These are phyloP conservation scores for Crithidia sp. DNA, from an alignment of 208 protist genomes.

Conservation along the genomic window DNA sequence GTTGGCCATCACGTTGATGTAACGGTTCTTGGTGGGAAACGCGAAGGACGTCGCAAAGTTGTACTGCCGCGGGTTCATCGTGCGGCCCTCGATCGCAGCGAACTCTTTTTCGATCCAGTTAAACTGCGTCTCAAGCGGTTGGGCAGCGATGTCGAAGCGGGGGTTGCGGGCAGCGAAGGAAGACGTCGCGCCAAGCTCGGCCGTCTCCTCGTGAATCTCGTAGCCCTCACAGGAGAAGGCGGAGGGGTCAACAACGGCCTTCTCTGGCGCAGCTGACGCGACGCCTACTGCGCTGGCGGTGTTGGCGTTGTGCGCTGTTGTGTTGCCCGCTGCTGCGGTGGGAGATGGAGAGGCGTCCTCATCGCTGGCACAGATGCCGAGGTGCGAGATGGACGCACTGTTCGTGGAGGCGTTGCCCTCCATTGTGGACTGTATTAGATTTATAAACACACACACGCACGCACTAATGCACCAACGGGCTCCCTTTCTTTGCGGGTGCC, in stretches of 20 bases:
- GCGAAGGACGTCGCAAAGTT: slow-evolving; percentile 65
- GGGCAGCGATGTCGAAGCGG: slow-evolving; percentile 32
- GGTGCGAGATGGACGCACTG: slow-evolving; percentile 5
- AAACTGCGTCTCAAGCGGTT: slow-evolving; percentile 46
- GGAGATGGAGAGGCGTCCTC: neutral
- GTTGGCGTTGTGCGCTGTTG: neutral
- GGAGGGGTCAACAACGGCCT: neutral
- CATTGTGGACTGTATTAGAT: neutral
- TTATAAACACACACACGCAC: no score
- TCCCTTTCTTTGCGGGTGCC: no score
- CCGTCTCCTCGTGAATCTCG: slow-evolving; percentile 1
- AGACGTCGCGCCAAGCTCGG: neutral
- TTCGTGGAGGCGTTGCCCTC: neutral
- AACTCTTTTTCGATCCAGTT: slow-evolving; percentile 57
- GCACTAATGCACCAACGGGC: no score
- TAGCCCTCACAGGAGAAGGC: slow-evolving; percentile 5
- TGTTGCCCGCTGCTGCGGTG: neutral
- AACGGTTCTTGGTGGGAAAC: slow-evolving; percentile 67
- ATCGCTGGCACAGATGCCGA: neutral
- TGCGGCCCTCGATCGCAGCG: slow-evolving; percentile 39
- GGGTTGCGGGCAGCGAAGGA: slow-evolving; percentile 27
- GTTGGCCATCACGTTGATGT: slow-evolving; percentile 82
- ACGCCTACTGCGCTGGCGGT: neutral
- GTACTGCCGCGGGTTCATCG: slow-evolving; percentile 51
- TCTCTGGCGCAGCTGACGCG: neutral